Evolutionary conservation across 805 yeast species (phyloP).

Genomic region (Suhomyces faveliae): DNA sequence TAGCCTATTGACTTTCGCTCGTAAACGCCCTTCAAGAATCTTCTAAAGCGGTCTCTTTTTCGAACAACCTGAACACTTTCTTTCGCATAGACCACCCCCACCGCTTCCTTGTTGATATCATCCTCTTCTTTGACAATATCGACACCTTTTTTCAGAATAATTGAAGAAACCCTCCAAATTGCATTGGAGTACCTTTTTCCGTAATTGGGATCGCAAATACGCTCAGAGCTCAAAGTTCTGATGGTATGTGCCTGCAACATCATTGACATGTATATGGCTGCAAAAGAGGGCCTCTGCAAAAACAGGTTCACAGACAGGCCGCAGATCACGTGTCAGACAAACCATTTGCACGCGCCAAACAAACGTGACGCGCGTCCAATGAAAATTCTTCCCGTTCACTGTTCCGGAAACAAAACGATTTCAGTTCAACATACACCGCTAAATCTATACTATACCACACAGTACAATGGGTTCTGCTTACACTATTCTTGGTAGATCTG

Average conservation of each 20-base stretch:
- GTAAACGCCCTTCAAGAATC: background rate
- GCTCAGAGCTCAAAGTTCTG: background rate
- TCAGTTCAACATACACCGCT: background rate
- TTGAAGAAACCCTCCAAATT: background rate
- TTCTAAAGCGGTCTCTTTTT: background rate
- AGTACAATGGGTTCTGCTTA: conserved; percentile 77
- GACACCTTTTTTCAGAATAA: background rate
- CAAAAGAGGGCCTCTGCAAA: background rate
- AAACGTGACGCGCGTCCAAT: conserved; percentile 6
- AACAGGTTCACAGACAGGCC: background rate
- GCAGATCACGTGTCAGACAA: background rate
- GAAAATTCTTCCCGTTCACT: conserved; percentile 6
- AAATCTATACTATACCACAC: conserved; percentile 7
- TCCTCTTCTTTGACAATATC: background rate
- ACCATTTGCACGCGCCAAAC: background rate
- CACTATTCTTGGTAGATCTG: conserved; percentile 76
- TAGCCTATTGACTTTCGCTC: background rate
- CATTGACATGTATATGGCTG: background rate
- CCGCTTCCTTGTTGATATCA: background rate
- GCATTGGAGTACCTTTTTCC: background rate
- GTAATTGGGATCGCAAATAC: background rate
- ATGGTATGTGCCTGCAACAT: conserved; percentile 2
- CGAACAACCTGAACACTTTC: background rate
- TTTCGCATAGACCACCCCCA: background rate
- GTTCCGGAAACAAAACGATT: conserved; percentile 1